Conservation (phyloP, 1,139 yeast genomes). For the Hanseniaspora gamundiae region DNA sequence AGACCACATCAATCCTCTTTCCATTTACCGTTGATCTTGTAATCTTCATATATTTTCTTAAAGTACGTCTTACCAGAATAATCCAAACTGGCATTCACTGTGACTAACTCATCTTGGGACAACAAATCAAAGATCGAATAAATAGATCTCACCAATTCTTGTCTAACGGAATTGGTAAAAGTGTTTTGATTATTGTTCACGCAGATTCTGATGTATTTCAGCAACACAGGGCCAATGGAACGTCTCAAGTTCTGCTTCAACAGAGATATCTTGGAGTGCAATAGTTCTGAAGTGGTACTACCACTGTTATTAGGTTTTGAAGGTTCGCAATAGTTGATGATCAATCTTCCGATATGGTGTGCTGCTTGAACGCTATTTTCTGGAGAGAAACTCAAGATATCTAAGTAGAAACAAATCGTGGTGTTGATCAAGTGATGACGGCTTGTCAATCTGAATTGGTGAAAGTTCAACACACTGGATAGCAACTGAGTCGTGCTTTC, state of each 20-base stretch:
- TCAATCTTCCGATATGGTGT: constrained; percentile 40
- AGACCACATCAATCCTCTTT: constrained; percentile 33
- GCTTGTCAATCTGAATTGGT: constrained; percentile 55
- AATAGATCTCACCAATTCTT: constrained; percentile 44
- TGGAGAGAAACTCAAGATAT: constrained; percentile 28
- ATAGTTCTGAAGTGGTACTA: constrained; percentile 23
- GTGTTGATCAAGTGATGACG: constrained; percentile 58
- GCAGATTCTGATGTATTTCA: constrained; percentile 41
- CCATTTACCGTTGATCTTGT: constrained; percentile 78
- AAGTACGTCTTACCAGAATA: constrained; percentile 56
- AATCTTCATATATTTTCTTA: constrained; percentile 57
- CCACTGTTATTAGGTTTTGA: constrained; percentile 15
- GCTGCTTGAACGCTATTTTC: constrained; percentile 24
- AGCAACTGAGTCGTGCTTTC: constrained; percentile 31
- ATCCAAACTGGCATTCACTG: constrained; percentile 63
- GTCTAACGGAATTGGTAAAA: constrained; percentile 36
- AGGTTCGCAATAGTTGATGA: constrained; percentile 69
- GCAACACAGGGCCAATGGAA: constrained; percentile 49
- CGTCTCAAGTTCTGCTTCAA: constrained; percentile 51
- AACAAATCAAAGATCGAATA: constrained; percentile 57
- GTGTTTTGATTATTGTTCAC: constrained; percentile 31
- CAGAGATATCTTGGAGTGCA: constrained; percentile 45
- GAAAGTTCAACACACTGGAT: constrained; percentile 49
- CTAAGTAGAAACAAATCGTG: constrained; percentile 38
- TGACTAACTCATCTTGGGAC: constrained; percentile 51